A percentile compares a stretch with the other conserved stretches of the same genome.
These are phyloP conservation scores for Jackrogersella multiformis DNA, from an alignment of 495 filamentous ascomycete species.

Conservation along the genomic window DNA sequence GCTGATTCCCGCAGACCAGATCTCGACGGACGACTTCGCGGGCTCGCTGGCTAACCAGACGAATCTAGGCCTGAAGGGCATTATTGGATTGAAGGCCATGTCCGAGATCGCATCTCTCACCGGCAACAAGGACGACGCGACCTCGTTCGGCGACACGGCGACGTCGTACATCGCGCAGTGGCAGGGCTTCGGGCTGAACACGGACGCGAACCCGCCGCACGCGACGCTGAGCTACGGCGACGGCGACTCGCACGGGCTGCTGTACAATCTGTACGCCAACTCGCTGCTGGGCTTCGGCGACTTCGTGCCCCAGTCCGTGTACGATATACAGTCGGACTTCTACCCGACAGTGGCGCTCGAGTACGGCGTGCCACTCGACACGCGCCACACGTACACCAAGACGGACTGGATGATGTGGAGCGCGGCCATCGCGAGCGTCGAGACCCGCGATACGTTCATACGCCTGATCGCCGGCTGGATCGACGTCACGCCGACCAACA, in stretches of 20 bases:
- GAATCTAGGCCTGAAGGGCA: constrained; percentile 92
- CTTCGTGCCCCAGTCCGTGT: constrained; percentile 75
- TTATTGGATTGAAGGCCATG: constrained; percentile 95
- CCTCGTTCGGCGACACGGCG: constrained; percentile 72
- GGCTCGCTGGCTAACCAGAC: constrained; percentile 90
- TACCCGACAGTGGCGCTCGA: constrained; percentile 76
- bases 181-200: constrained; percentile 76
- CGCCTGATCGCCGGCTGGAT: constrained; percentile 78
- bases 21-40: constrained; percentile 94
- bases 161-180: constrained; percentile 78
- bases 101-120: constrained; percentile 73
- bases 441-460: constrained; percentile 73
- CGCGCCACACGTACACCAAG: constrained; percentile 85
- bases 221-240: constrained; percentile 72
- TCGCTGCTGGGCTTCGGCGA: constrained; percentile 71
- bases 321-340: constrained; percentile 80
- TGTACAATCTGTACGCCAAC: constrained; percentile 91
- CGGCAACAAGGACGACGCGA: constrained; percentile 66
- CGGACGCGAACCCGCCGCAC: constrained; percentile 70
- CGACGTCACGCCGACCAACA: constrained; percentile 74
- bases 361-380: constrained; percentile 87
- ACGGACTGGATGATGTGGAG: constrained; percentile 89
- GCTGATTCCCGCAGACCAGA: constrained; percentile 82
- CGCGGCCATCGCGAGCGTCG: constrained; percentile 71
- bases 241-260: constrained; percentile 64